Evolutionary conservation across 2,329 filamentous ascomycete species (phyloP).

Genomic region (Diaporthe humulicola): DNA sequence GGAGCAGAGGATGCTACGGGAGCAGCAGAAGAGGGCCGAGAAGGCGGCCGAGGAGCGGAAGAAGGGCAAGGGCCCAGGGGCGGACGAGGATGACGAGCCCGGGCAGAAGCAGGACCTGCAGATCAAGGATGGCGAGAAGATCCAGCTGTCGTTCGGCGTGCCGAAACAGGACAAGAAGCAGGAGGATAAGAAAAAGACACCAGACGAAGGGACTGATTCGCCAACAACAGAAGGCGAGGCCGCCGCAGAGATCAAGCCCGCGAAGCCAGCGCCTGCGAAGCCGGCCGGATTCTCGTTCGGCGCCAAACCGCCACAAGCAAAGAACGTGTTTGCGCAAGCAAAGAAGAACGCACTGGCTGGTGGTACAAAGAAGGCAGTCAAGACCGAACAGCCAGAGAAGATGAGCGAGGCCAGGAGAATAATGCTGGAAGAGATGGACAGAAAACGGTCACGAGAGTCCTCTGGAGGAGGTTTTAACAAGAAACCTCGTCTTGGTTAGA

Average conservation of each 20-base stretch:
- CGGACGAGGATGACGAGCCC: conserved; percentile 54
- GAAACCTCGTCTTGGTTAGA: conserved; percentile 53
- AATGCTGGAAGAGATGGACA: conserved; percentile 87
- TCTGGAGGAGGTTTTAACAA: conserved; percentile 64
- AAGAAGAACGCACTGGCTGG: conserved; percentile 77
- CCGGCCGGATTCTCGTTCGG: conserved; percentile 75
- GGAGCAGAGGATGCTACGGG: conserved; percentile 84
- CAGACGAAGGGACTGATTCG: conserved; percentile 35
- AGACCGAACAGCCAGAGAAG: conserved; percentile 77
- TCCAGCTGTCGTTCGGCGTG: conserved; percentile 76
- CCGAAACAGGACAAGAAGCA: conserved; percentile 48
- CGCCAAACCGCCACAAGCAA: conserved; percentile 72
- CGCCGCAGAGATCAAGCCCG: conserved; percentile 25
- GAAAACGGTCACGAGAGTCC: conserved; percentile 70
- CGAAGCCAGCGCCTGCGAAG: conserved; percentile 46
- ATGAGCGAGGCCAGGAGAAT: conserved; percentile 91
- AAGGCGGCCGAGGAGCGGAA: conserved; percentile 65
- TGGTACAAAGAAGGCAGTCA: conserved; percentile 71
- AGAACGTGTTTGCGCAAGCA: conserved; percentile 79
- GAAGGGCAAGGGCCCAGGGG: conserved; percentile 57
- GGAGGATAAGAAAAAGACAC: conserved; percentile 40
- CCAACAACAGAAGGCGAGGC: conserved; percentile 29
- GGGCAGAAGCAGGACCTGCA: conserved; percentile 64
- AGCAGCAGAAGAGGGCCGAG: conserved; percentile 85
- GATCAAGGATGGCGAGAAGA: conserved; percentile 79